Percentiles rank a stretch among this genome's conserved stretches.
phyloP scores from a whole-genome alignment of 2,329 filamentous ascomycete species.

The Fusarium agapanthi region DNA sequence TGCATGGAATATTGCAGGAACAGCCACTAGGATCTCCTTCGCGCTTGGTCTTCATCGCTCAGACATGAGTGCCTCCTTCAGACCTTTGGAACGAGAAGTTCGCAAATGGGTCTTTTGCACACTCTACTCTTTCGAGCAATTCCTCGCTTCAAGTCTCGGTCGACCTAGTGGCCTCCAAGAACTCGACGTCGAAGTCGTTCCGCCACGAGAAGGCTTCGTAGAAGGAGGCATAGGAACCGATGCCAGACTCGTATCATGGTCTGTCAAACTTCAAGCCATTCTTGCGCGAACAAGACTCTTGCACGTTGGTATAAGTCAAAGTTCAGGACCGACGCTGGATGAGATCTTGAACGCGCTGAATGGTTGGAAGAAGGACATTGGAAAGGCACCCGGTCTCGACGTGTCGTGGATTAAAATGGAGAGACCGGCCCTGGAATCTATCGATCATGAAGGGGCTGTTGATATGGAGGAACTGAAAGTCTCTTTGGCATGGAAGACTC shows the following conservation, averaged over 20 bases:
- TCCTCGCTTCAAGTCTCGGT: slow-evolving; percentile 48
- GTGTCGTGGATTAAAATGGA: slow-evolving; percentile 21
- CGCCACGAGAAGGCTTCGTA: slow-evolving; percentile 43
- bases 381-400: slow-evolving; percentile 23
- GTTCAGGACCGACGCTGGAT: slow-evolving; percentile 17
- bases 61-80: slow-evolving; percentile 44
- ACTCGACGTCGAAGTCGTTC: slow-evolving; percentile 46
- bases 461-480: slow-evolving; percentile 42
- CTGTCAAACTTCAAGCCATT: slow-evolving; percentile 45
- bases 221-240: slow-evolving; percentile 42
- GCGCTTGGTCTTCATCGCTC: slow-evolving; percentile 46
- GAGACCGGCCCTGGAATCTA: not conserved
- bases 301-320: slow-evolving; percentile 7
- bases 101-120: slow-evolving; percentile 50
- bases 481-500: slow-evolving; percentile 40
- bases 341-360: slow-evolving; percentile 15
- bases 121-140: slow-evolving; percentile 49
- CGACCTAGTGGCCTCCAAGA: slow-evolving; percentile 49
- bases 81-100: slow-evolving; percentile 46
- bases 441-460: slow-evolving; percentile 27
- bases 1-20: slow-evolving; percentile 48
- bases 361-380: slow-evolving; percentile 21
- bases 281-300: slow-evolving; percentile 40
- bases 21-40: slow-evolving; percentile 46
- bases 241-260: slow-evolving; percentile 43